A percentile compares a stretch with the other conserved stretches of the same genome.
phyloP scores from a whole-genome alignment of 2,329 filamentous ascomycete genomes.

The Cladophialophora chaetospira region DNA sequence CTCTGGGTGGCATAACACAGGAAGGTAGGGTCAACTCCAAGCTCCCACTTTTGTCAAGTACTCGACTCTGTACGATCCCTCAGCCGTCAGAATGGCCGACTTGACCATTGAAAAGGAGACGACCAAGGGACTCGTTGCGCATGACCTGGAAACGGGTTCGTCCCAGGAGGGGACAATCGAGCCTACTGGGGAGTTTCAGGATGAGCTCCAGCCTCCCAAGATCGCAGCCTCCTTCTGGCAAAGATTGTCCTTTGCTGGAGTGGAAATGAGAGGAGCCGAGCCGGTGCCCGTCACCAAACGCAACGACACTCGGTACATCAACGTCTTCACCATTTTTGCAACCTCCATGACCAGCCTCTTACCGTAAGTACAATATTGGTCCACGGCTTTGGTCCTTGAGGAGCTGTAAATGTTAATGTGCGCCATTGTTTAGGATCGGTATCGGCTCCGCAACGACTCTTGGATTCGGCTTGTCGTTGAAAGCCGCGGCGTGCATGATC shows the following conservation, averaged over 20 bases:
- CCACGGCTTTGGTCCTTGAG: not conserved
- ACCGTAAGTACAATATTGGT: not conserved
- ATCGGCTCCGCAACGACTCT: slow-evolving; percentile 7
- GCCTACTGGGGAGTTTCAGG: not conserved
- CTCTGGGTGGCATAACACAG: too few relatives aligned
- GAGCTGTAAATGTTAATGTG: not conserved
- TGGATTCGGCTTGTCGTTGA: not conserved
- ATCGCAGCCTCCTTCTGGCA: not conserved
- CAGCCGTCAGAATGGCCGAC: not conserved
- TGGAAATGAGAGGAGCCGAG: slow-evolving; percentile 75
- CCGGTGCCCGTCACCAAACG: slow-evolving; percentile 70
- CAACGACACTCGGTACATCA: slow-evolving; percentile 64
- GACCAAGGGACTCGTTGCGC: not conserved
- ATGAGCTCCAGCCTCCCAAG: not conserved
- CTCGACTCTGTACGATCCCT: not conserved
- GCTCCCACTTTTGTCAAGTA: too few relatives aligned
- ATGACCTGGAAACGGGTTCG: not conserved
- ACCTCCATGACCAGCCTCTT: slow-evolving; percentile 35
- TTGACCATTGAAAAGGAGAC: not conserved
- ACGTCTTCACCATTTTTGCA: slow-evolving; percentile 68
- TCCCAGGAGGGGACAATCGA: not conserved
- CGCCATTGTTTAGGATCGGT: not conserved
- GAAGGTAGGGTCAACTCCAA: too few relatives aligned
- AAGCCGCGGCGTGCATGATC: slow-evolving; percentile 1
- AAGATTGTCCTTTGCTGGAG: slow-evolving; percentile 42